These are phyloP conservation scores for Talaromyces sp. DNA, from an alignment of 2,329 filamentous ascomycete genomes.

Conservation along the genomic window DNA sequence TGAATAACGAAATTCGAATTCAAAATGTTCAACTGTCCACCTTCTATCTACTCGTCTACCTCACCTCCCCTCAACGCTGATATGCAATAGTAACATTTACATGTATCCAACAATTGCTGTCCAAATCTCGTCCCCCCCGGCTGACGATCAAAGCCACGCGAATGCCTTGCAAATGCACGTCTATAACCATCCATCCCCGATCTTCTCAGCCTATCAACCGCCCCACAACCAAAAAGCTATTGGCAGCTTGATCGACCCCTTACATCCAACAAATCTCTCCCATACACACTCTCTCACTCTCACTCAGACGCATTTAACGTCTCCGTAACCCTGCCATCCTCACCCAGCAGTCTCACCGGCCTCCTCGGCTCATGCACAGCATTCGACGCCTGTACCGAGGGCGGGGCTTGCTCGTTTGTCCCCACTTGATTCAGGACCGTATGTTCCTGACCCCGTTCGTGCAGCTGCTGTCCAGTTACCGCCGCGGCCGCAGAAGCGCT, in stretches of 20 bases:
- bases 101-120: too few relatives aligned
- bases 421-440: background rate
- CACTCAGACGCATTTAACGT: slow-evolving; percentile 7
- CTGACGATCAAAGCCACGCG: too few relatives aligned
- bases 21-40: background rate
- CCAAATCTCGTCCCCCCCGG: too few relatives aligned
- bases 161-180: too few relatives aligned
- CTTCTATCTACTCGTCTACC: background rate
- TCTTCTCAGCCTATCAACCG: too few relatives aligned
- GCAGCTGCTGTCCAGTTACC: slow-evolving; percentile 8
- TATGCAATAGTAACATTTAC: background rate
- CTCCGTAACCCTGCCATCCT: slow-evolving; percentile 11
- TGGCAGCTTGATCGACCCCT: too few relatives aligned
- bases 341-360: slow-evolving; percentile 25
- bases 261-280: background rate
- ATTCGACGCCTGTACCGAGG: slow-evolving; percentile 17
- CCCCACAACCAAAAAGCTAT: too few relatives aligned
- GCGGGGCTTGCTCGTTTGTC: background rate
- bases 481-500: background rate
- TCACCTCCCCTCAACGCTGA: background rate
- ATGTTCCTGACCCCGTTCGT: background rate
- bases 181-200: too few relatives aligned
- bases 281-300: background rate
- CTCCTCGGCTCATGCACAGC: slow-evolving; percentile 25
- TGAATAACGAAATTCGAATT: background rate